phyloP scores from a whole-genome alignment of 495 filamentous ascomycete genomes.

The Friedmanniomyces simplex region DNA sequence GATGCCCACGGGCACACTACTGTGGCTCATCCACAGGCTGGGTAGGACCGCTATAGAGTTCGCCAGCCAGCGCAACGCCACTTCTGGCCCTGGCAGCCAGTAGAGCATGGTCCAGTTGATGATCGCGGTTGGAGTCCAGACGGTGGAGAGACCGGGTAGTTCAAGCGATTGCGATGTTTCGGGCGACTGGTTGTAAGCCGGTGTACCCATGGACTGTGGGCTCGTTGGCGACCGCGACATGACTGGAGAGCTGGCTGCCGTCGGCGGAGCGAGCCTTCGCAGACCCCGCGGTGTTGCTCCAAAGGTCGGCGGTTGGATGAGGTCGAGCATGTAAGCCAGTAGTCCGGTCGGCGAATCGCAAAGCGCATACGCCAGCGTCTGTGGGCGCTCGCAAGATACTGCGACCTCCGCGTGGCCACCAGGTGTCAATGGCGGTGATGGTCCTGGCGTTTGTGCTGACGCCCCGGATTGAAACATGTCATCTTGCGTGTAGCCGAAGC shows the following conservation, averaged over 20 bases:
- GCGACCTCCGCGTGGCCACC: background rate
- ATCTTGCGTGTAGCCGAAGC: conserved; percentile 27
- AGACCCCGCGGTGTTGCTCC: background rate
- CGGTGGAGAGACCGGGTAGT: conserved; percentile 5
- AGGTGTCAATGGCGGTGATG: conserved; percentile 2
- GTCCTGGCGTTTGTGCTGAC: background rate
- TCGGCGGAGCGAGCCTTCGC: background rate
- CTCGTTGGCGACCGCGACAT: background rate
- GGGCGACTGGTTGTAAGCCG: background rate
- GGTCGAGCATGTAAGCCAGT: conserved; percentile 28
- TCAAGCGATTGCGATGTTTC: conserved; percentile 6
- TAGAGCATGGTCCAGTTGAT: conserved; percentile 35
- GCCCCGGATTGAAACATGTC: conserved; percentile 1
- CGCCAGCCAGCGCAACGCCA: conserved; percentile 27
- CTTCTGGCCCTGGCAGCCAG: conserved; percentile 34
- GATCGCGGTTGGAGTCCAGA: conserved; percentile 29
- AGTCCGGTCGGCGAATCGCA: conserved; percentile 33
- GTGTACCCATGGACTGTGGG: background rate
- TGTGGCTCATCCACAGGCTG: conserved; percentile 21
- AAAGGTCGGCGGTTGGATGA: conserved; percentile 18
- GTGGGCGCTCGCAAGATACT: conserved; percentile 17
- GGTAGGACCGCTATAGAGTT: conserved; percentile 8
- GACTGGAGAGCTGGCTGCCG: background rate
- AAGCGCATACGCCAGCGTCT: conserved; percentile 30
- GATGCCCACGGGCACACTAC: conserved; percentile 27